Evolutionary conservation across 805 yeast species (phyloP), one percentile per base, ranked within the genome.

Genomic region (Schwanniomyces yamadae): DNA sequence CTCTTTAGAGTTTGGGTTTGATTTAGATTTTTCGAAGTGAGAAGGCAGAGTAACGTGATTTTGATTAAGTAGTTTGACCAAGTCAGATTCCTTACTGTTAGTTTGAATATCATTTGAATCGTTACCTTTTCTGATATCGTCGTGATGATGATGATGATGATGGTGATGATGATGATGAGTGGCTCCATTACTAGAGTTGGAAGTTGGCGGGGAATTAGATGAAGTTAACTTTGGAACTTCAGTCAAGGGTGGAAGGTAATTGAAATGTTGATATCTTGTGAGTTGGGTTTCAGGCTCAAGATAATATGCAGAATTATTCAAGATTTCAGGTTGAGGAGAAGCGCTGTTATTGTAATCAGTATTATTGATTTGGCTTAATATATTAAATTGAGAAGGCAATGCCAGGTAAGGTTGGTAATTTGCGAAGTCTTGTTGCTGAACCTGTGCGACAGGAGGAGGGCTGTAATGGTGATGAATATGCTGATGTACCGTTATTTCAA

Each of bases 381-480:
- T 20, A 26, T 33, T 33, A 9, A 31, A 23, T 12, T 26, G 36
- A 11, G 40, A 32, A 3, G 31, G 17, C 18, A 31, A 12, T 5
- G 24, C 16, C 17, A 16, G 33, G 14, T 29, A 23, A 3, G 16
- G 13, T 4, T 23, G 22, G 16, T 23, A 19, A 8, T 12, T 25
- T 17, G 19, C 12, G n/a, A 9, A 9, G 17, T 18, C 10, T 7
- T 31, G 35, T 6, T 22, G 40, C 19, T 32, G 36, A 3, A 40
- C 45, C 5, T 45, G 48, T 12, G 12, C 16, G 17, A 20, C 23
- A 16, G 6, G 41, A 27, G 71, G 73, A 2, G 77, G 72, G 6
- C 72, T 69, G 57, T 83, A 82, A 58, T 84, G 89, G 54, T 86
- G 86, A 57, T 85, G 91, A 30, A 84, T 80, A 57, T 86, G 95